A percentile compares a stretch with the other conserved stretches of the same genome.
Conservation (phyloP, 805 yeast species). For the Lachancea thermotolerans region DNA sequence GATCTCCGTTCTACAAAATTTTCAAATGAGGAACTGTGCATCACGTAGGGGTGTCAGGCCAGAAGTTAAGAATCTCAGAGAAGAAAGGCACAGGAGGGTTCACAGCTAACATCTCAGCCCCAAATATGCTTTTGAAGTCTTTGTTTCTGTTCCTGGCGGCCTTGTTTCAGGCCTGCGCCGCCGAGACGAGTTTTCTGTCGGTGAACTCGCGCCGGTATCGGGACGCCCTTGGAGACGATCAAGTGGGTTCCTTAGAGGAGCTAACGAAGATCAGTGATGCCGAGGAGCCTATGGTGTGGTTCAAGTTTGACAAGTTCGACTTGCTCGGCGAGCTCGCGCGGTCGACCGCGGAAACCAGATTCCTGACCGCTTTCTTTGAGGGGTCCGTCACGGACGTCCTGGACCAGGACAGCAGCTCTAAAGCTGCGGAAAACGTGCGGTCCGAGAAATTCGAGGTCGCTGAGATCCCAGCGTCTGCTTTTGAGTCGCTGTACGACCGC, state of each 20-base stretch:
- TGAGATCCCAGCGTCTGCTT: constrained; percentile 15
- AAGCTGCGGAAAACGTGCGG: not conserved
- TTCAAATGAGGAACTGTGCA: no score
- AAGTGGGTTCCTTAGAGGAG: constrained; percentile 5
- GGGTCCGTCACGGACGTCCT: constrained; percentile 11
- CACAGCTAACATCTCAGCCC: not conserved
- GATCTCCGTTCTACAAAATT: no score
- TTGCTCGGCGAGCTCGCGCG: constrained; percentile 11
- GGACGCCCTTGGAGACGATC: constrained; percentile 5
- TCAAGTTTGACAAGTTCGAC: constrained; percentile 19
- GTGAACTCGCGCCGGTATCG: constrained; percentile 11
- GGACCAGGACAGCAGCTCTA: constrained; percentile 2
- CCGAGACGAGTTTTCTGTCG: constrained; percentile 9
- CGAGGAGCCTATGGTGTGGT: constrained; percentile 20
- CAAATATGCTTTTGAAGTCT: constrained; percentile 2
- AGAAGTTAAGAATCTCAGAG: not conserved
- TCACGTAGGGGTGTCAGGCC: not conserved
- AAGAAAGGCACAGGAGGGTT: not conserved
- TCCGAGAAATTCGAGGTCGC: constrained; percentile 3
- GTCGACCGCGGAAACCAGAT: constrained; percentile 12
- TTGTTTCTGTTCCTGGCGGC: not conserved
- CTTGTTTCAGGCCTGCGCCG: constrained; percentile 5
- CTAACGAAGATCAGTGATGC: constrained; percentile 3
- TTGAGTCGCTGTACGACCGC: constrained; percentile 18
- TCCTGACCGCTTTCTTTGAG: constrained; percentile 16